Evolutionary conservation across 257 asterid genomes (phyloP).

Genomic region (Perilla frutescens): DNA sequence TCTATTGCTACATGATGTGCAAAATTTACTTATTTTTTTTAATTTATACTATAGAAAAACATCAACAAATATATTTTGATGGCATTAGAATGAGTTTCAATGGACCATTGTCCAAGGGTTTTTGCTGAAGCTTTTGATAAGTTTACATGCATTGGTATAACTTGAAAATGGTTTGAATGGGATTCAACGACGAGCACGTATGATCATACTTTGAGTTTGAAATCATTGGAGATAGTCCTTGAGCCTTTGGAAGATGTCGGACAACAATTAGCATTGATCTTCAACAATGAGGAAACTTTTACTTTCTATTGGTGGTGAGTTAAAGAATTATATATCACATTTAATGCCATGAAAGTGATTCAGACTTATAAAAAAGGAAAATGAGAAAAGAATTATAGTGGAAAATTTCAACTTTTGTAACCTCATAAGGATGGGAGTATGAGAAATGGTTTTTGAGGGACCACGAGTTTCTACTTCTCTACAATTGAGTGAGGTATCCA

Average conservation of each 20-base stretch:
- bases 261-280: constrained; percentile 82
- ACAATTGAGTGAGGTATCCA: neutral
- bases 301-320: constrained; percentile 97
- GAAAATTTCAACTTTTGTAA: neutral
- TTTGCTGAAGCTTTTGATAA: constrained; percentile 29
- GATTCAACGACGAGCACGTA: constrained; percentile 40
- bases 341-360: neutral
- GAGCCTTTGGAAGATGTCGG: constrained; percentile 78
- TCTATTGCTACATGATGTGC: neutral
- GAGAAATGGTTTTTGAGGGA: neutral
- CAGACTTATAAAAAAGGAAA: neutral
- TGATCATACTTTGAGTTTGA: constrained; percentile 54
- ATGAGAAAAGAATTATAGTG: neutral
- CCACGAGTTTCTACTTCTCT: neutral
- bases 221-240: constrained; percentile 66
- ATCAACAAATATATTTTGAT: neutral
- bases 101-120: constrained; percentile 5
- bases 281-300: constrained; percentile 72
- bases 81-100: constrained; percentile 8
- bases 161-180: constrained; percentile 84
- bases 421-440: constrained; percentile 3
- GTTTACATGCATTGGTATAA: constrained; percentile 24
- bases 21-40: neutral
- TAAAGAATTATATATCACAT: constrained; percentile 41
- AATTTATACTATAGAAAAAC: constrained; percentile 8